Conservation (phyloP, 495 filamentous ascomycete genomes). For the Xylaria grammica region DNA sequence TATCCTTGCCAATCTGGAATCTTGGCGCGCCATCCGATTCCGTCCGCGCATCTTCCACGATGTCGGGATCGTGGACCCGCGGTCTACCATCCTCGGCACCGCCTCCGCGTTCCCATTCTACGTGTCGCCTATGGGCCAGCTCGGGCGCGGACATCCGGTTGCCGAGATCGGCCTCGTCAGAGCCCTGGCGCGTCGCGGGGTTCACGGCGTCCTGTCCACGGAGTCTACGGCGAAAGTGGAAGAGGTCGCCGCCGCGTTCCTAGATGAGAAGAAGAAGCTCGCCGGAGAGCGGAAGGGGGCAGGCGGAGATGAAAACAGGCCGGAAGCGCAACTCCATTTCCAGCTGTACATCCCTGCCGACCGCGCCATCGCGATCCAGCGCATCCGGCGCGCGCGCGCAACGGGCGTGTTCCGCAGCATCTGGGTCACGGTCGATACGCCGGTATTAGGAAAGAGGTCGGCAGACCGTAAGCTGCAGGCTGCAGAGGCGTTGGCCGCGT, state of each 20-base stretch:
- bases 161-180: slow-evolving; percentile 75
- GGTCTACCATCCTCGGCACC: slow-evolving; percentile 76
- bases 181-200: slow-evolving; percentile 30
- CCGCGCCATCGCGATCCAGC: slow-evolving; percentile 61
- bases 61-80: slow-evolving; percentile 72
- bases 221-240: slow-evolving; percentile 46
- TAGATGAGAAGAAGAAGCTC: slow-evolving; percentile 28
- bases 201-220: slow-evolving; percentile 49
- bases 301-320: slow-evolving; percentile 53
- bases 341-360: slow-evolving; percentile 74
- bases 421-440: slow-evolving; percentile 68
- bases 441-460: slow-evolving; percentile 62
- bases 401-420: slow-evolving; percentile 57
- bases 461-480: slow-evolving; percentile 55
- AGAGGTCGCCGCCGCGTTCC: slow-evolving; percentile 40
- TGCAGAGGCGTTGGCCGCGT: slow-evolving; percentile 49
- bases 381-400: slow-evolving; percentile 67
- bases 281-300: slow-evolving; percentile 22
- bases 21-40: slow-evolving; percentile 88
- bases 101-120: slow-evolving; percentile 77
- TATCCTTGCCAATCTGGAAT: slow-evolving; percentile 82
- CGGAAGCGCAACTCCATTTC: slow-evolving; percentile 52
- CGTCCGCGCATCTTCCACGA: slow-evolving; percentile 76
- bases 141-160: slow-evolving; percentile 66
- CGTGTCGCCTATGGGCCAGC: slow-evolving; percentile 78